Base-by-base conservation (phyloP, 2,329 filamentous ascomycete genomes). In the Xylogone sp. region DNA sequence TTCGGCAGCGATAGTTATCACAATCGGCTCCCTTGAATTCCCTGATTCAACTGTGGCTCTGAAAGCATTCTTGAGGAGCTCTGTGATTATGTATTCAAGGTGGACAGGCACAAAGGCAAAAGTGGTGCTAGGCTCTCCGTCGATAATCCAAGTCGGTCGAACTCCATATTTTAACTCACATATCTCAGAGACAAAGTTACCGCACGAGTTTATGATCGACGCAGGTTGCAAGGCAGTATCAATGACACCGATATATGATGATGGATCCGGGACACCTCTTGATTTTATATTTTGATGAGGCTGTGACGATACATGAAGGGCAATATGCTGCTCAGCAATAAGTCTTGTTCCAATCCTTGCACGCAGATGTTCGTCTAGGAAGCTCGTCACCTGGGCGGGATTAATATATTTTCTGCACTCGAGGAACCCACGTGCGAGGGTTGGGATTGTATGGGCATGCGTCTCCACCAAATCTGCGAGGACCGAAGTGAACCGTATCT, bases 101-200 rank as follows among this genome's bases (percentile, higher is more conserved):
- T 99, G 94, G 68, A 96, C 94, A 13, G 94, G 94, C 8, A 99
- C 86, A 64, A 95, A 94, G 19, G 93, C 91, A 65, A 99, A 96
- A 0, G 84, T 86, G n/a, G 92, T 90, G 48, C 88, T 85, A 0
- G 88, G 85, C 66, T 95, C 87, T 57, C 94, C 94, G 59, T 92
- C 88, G 62, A 99, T 87, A 45, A 86, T 73, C 62, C 96, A 79
- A 2, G 78, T 80, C 0, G 94, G 94, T 0, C 94, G 83, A 1
- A 95, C 84, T 48, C 94, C 94, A 65, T 99, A 99, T 56, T 94
- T 93, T 31, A 97, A 79, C 74, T 97, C 94, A 73, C 93, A 97
- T 55, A 97, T 96, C 65, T 97, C 94, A 39, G 89, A 90, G 0
- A 99, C 94, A 55, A 94, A 95, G 53, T 86, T 85, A 48, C 92